Evolutionary conservation across 2,329 filamentous ascomycete species (phyloP), one percentile per base, ranked within the genome.

Genomic region (Hymenoscyphus albidus): DNA sequence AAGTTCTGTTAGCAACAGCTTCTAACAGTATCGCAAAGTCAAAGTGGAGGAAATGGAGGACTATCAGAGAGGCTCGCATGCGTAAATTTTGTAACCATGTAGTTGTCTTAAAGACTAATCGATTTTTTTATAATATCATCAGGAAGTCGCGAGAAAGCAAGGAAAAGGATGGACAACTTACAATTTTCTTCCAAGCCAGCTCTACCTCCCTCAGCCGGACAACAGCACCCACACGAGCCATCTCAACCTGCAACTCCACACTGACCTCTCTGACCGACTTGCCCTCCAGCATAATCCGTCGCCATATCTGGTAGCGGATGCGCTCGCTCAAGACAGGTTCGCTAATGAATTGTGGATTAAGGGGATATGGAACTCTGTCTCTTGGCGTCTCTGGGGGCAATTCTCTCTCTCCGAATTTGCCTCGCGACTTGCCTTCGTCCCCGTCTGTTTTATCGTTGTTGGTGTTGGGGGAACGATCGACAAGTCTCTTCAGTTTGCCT

Each of bases 51-150:
- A 18, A 62, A 39, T 55, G 31, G 68, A 65, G 70, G 72, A 70
- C 62, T 65, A 73, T 92, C 89, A 92, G 89, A 89, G 86, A 89
- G 85, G 85, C 83, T 86, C 83, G 85, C 83, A 88, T 88, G 86
- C 84, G 83, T 85, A 85, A 81, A 81, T 81, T 85, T 84, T 89
- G 82, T 94, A 94, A 97, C 91, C 92, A 95, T 88, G 83, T 87
- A 77, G 81, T 78, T 88, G 93, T 98, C 93, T 97, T 97, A 84
- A 96, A 97, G 94, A 98, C 94, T 97, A 97, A 98, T 97, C 94
- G 94, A 86, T 81, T 87, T 88, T 88, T 86, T 85, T 81, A 77
- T 84, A 86, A 80, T 82, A 84, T 91, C 88, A 90, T 90, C 88
- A 89, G 76, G 72, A 71, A 71, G 64, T 63, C 48, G 32, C 63